A percentile compares a stretch with the other conserved stretches of the same genome.
phyloP scores from a whole-genome alignment of 73 alveolate species.

The Tetrahymena malaccensis region DNA sequence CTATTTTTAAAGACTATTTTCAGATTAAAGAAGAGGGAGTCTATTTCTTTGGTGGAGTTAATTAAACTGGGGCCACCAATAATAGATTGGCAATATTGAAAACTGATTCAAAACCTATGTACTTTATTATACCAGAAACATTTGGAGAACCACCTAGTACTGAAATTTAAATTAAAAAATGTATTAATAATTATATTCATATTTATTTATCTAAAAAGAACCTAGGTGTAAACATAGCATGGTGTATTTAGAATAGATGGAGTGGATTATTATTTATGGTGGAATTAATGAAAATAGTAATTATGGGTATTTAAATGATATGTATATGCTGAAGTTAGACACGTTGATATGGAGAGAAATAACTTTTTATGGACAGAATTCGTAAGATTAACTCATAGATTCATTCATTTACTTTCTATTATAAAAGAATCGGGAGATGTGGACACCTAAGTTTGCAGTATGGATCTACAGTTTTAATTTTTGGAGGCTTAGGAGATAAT shows the following conservation, averaged over 20 bases:
- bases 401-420: background rate
- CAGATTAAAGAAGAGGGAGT: background rate
- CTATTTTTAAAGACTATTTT: background rate
- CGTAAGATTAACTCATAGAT: background rate
- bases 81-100: background rate
- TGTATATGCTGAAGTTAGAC: background rate
- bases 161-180: no score
- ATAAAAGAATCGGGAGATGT: background rate
- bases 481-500: background rate
- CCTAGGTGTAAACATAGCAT: background rate
- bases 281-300: background rate
- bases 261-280: background rate
- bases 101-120: background rate
- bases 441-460: background rate
- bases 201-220: background rate
- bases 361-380: background rate
- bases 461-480: background rate
- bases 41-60: background rate
- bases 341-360: background rate
- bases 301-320: background rate
- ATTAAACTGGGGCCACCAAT: background rate
- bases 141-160: background rate
- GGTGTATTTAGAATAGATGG: background rate
- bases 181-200: no score
- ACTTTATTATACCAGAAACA: background rate